Percentiles rank a stretch among this genome's conserved stretches.
Evolutionary conservation across 2,329 filamentous ascomycete genomes (phyloP).

Genomic region (Colletotrichum sp.): DNA sequence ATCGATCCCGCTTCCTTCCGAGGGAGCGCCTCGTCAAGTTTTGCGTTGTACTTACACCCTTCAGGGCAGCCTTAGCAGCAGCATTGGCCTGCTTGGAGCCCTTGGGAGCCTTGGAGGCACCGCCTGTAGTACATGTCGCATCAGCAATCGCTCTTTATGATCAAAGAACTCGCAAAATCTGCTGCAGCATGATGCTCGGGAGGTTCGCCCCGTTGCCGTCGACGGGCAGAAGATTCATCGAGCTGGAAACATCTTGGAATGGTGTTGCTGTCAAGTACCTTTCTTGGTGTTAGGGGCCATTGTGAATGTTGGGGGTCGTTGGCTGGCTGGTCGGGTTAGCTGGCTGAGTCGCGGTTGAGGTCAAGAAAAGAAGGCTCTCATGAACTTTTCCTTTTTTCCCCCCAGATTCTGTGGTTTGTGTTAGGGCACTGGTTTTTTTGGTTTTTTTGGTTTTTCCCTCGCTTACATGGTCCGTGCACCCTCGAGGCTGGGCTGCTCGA

Average conservation of each 20-base stretch:
- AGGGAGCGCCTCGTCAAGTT: slow-evolving; percentile 3
- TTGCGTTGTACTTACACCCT: slow-evolving; percentile 78
- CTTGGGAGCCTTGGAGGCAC: slow-evolving; percentile 59
- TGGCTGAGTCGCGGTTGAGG: slow-evolving; percentile 12
- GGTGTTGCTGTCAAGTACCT: slow-evolving; percentile 33
- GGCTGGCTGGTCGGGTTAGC: slow-evolving; percentile 23
- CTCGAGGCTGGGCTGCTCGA: too few species aligned
- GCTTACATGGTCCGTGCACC: not conserved
- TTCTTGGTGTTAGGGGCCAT: slow-evolving; percentile 46
- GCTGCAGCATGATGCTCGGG: slow-evolving; percentile 69
- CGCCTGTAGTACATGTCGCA: slow-evolving; percentile 63
- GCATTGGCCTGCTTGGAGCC: slow-evolving; percentile 86
- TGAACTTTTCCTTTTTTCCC: not conserved
- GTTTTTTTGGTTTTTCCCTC: not conserved
- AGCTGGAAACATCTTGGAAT: slow-evolving; percentile 3
- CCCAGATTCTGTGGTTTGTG: slow-evolving; percentile 1
- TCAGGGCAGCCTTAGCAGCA: slow-evolving; percentile 95
- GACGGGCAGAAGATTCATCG: slow-evolving; percentile 18
- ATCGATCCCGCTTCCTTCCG: not conserved
- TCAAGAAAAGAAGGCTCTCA: not conserved
- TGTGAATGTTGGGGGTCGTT: slow-evolving; percentile 28
- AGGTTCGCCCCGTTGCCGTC: slow-evolving; percentile 6
- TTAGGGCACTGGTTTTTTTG: slow-evolving; percentile 1
- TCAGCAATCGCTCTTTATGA: slow-evolving; percentile 72
- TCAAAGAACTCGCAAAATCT: slow-evolving; percentile 75